Percentiles rank a stretch among this genome's conserved stretches.
These are phyloP conservation scores for Lyophyllum atratum DNA, from an alignment of 768 basidiomycete genomes.

Conservation along the genomic window DNA sequence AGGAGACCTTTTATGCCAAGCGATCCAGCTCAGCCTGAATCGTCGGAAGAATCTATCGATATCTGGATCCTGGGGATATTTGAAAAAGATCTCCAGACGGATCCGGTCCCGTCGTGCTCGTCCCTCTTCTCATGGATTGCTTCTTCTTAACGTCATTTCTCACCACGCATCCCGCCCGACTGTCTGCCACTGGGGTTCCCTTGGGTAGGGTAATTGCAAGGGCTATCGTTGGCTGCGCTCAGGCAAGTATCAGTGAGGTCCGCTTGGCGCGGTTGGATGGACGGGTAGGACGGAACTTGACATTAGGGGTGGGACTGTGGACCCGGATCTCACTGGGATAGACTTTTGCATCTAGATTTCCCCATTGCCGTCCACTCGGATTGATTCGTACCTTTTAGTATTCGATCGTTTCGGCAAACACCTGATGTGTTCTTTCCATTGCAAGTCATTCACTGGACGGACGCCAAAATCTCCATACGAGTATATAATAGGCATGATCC, in stretches of 20 bases:
- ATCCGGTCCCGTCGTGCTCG: conserved; percentile 15
- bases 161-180: background rate
- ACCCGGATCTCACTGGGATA: background rate
- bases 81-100: background rate
- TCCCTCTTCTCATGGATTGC: conserved; percentile 1
- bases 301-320: background rate
- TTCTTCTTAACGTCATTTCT: too few relatives aligned
- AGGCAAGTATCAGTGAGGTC: background rate
- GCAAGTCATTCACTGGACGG: background rate
- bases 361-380: background rate
- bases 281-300: background rate
- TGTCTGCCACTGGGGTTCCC: background rate
- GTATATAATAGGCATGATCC: conserved; percentile 1
- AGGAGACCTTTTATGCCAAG: background rate
- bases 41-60: background rate
- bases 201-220: background rate
- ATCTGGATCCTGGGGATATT: background rate
- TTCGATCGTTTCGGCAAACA: background rate
- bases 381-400: background rate
- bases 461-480: background rate
- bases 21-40: background rate
- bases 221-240: background rate
- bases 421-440: background rate
- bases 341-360: background rate
- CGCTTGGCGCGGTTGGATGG: background rate